Percentiles rank a stretch among this genome's conserved stretches.
Evolutionary conservation across 495 filamentous ascomycete genomes (phyloP).

Genomic region (Annulohypoxylon nitens): DNA sequence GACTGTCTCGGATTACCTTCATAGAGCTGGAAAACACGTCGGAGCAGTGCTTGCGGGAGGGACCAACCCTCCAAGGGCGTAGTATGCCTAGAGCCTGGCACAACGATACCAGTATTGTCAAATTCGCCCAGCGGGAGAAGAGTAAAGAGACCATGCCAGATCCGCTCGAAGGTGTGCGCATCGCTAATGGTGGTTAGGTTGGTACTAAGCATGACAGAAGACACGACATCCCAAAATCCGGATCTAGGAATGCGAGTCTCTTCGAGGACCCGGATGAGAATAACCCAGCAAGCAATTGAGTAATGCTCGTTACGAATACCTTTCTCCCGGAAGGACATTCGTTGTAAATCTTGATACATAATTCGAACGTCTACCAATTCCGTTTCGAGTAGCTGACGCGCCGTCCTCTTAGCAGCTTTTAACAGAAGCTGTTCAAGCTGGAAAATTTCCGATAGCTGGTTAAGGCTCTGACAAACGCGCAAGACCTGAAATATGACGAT

Average conservation of each 20-base stretch:
- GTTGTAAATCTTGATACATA: slow-evolving; percentile 75
- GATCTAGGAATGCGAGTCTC: slow-evolving; percentile 58
- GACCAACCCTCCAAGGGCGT: slow-evolving; percentile 76
- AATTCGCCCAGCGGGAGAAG: slow-evolving; percentile 83
- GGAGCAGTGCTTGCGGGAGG: slow-evolving; percentile 73
- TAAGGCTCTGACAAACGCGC: slow-evolving; percentile 51
- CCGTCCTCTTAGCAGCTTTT: slow-evolving; percentile 52
- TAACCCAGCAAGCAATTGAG: slow-evolving; percentile 73
- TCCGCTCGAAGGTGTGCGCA: slow-evolving; percentile 70
- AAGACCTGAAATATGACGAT: slow-evolving; percentile 51
- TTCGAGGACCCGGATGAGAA: slow-evolving; percentile 71
- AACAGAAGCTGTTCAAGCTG: slow-evolving; percentile 60
- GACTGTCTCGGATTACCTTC: slow-evolving; percentile 66
- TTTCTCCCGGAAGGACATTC: slow-evolving; percentile 66
- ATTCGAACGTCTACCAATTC: slow-evolving; percentile 66
- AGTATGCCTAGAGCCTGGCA: slow-evolving; percentile 68
- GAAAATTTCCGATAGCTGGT: slow-evolving; percentile 48
- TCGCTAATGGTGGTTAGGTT: slow-evolving; percentile 53
- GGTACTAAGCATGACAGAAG: slow-evolving; percentile 57
- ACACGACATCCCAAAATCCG: slow-evolving; percentile 71
- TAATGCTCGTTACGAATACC: slow-evolving; percentile 73
- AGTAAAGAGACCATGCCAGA: slow-evolving; percentile 81
- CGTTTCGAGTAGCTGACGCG: slow-evolving; percentile 58
- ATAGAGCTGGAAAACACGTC: slow-evolving; percentile 75
- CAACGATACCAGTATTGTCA: slow-evolving; percentile 73